These are phyloP conservation scores for Termitomyces sp. DNA, from an alignment of 768 basidiomycete species.

Conservation along the genomic window DNA sequence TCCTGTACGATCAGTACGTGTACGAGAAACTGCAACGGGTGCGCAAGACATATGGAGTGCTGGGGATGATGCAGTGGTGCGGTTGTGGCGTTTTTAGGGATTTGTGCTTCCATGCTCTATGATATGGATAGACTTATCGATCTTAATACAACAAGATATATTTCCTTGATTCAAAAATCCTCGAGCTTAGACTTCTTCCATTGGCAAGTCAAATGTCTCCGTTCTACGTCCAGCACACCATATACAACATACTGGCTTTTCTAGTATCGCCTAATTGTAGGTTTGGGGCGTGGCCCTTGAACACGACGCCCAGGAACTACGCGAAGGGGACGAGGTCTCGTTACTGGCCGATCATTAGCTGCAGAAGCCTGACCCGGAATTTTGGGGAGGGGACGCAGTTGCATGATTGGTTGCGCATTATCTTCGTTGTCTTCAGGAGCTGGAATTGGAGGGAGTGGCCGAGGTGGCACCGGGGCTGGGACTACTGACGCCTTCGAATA, in stretches of 20 bases:
- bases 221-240: background rate
- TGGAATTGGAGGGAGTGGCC: background rate
- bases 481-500: background rate
- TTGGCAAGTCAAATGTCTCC: background rate
- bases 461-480: background rate
- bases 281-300: background rate
- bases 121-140: background rate
- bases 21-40: constrained; percentile 11
- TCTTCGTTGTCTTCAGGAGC: background rate
- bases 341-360: background rate
- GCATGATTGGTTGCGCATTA: background rate
- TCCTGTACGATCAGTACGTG: constrained; percentile 40
- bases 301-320: background rate
- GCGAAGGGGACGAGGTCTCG: background rate
- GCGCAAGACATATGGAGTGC: constrained; percentile 46
- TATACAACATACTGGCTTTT: background rate
- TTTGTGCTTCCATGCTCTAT: background rate
- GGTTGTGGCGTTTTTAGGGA: constrained; percentile 26
- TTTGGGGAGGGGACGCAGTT: background rate
- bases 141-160: background rate
- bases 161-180: background rate
- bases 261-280: background rate
- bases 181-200: background rate
- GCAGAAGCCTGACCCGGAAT: background rate
- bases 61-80: constrained; percentile 59